These are phyloP conservation scores for Leccinum proximum DNA, from an alignment of 1,284 basidiomycete species.

Conservation along the genomic window DNA sequence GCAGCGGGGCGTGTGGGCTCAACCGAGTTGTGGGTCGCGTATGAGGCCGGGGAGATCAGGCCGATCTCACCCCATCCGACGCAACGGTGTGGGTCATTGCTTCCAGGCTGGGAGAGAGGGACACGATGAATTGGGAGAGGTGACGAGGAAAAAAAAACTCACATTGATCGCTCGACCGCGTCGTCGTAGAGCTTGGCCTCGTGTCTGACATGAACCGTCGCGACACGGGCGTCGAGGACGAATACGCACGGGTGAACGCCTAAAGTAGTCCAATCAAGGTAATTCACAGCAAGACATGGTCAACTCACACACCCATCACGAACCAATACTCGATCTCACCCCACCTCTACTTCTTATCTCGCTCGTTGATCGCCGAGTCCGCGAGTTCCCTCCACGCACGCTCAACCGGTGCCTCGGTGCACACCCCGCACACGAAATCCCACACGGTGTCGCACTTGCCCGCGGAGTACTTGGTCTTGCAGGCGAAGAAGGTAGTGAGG, in stretches of 20 bases:
- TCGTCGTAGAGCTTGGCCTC: slow-evolving; percentile 69
- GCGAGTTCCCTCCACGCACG: slow-evolving; percentile 58
- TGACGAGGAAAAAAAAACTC: slow-evolving; percentile 22
- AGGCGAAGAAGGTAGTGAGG: slow-evolving; percentile 62
- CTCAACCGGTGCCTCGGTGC: slow-evolving; percentile 30
- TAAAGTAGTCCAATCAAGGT: slow-evolving; percentile 20
- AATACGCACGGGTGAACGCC: slow-evolving; percentile 72
- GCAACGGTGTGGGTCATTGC: slow-evolving; percentile 78
- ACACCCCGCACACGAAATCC: slow-evolving; percentile 65
- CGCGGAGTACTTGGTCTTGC: slow-evolving; percentile 54
- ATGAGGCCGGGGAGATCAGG: slow-evolving; percentile 66
- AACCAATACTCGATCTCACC: slow-evolving; percentile 73
- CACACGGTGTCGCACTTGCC: slow-evolving; percentile 50
- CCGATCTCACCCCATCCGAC: slow-evolving; percentile 87
- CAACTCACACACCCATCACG: slow-evolving; percentile 57
- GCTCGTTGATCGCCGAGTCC: slow-evolving; percentile 58
- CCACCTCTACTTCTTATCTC: slow-evolving; percentile 51
- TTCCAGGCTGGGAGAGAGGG: slow-evolving; percentile 44
- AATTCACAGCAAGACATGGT: neutral
- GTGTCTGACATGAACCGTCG: slow-evolving; percentile 43
- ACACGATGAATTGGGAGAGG: neutral
- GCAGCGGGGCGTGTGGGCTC: slow-evolving; percentile 45
- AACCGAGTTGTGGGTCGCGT: slow-evolving; percentile 48
- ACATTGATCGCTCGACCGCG: slow-evolving; percentile 60
- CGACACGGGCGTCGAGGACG: neutral